Percentiles rank a stretch among this genome's conserved stretches.
Evolutionary conservation across 257 asterid genomes (phyloP).

Genomic region (Sherardia arvensis): DNA sequence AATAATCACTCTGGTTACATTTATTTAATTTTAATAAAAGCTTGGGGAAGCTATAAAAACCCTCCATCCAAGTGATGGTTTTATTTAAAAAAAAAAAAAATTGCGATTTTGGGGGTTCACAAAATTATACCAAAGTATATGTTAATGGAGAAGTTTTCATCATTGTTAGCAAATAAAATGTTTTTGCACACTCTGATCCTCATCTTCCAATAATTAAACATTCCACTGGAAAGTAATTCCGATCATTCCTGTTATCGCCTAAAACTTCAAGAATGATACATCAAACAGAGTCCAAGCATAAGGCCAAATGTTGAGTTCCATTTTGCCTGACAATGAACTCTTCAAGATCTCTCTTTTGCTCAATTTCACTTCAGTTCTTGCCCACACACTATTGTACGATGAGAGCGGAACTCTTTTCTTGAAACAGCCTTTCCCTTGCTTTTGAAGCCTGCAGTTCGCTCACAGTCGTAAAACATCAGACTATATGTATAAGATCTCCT

Average conservation of each 20-base stretch:
- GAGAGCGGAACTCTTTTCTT: neutral
- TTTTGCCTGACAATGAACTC: neutral
- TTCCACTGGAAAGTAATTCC: neutral
- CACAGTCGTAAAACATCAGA: neutral
- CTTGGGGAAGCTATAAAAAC: no score
- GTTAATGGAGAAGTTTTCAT: no score
- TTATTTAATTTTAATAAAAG: no score
- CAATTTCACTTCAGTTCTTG: neutral
- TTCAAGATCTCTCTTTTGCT: no score
- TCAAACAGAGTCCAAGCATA: neutral
- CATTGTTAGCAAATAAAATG: no score
- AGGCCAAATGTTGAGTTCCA: neutral
- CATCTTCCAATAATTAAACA: neutral
- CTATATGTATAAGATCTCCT: neutral
- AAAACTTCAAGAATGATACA: neutral
- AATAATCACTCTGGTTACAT: no score
- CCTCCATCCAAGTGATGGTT: no score
- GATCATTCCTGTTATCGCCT: neutral
- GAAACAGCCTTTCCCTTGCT: conserved; percentile 22
- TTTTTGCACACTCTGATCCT: no score
- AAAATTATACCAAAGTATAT: no score
- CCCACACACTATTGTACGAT: neutral
- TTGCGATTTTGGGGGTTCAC: no score
- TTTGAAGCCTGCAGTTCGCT: conserved; percentile 11
- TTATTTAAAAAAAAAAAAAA: no score